phyloP scores from a whole-genome alignment of 75 land plant species.

The Adiantum capillusveneris region DNA sequence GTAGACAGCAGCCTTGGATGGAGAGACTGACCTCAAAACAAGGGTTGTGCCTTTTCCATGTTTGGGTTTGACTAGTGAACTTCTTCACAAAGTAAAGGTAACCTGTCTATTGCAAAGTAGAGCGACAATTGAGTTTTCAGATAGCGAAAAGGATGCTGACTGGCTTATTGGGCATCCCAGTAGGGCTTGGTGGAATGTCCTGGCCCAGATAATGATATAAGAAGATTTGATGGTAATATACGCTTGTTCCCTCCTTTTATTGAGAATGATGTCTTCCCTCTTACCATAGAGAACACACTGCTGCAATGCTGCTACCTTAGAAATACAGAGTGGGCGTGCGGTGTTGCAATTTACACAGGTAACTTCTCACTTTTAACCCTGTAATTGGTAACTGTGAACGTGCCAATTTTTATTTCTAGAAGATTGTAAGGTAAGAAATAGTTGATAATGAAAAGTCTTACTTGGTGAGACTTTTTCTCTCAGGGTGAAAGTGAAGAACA shows the following conservation, averaged over 20 bases:
- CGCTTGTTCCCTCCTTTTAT: conserved; percentile 86
- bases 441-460: no score
- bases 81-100: conserved; percentile 76
- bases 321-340: conserved; percentile 97
- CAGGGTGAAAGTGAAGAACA: no score
- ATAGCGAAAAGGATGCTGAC: not conserved
- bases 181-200: conserved; percentile 97
- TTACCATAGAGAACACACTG: conserved; percentile 80
- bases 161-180: not conserved
- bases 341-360: conserved; percentile 98
- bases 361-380: conserved; percentile 7
- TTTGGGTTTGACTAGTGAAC: conserved; percentile 57
- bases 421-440: no score
- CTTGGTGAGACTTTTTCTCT: no score
- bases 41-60: conserved; percentile 77
- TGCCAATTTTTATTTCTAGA: no score
- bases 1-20: conserved; percentile 92
- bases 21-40: conserved; percentile 94
- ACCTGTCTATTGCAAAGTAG: not conserved
- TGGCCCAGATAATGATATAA: conserved; percentile 81
- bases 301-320: conserved; percentile 89
- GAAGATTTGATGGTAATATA: conserved; percentile 93
- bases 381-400: no score
- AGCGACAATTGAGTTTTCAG: not conserved
- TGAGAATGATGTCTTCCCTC: conserved; percentile 80